These are phyloP conservation scores for Alternaria triticina DNA, from an alignment of 2,329 filamentous ascomycete genomes.

Conservation along the genomic window DNA sequence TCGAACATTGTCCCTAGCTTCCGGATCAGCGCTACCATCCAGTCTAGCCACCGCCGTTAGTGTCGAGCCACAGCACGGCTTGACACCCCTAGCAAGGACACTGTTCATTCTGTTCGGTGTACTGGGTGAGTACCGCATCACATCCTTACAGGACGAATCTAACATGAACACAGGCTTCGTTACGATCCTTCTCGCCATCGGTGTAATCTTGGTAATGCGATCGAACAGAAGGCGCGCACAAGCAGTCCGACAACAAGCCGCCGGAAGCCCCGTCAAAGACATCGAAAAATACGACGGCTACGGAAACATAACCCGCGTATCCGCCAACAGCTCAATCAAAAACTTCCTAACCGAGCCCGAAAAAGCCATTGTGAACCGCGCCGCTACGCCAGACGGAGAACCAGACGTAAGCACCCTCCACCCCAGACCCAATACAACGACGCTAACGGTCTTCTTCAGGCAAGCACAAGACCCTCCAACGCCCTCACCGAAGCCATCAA, in stretches of 20 bases:
- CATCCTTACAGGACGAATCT: not conserved
- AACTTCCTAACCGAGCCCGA: conserved; percentile 14
- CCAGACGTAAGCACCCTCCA: conserved; percentile 9
- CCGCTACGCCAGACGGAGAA: conserved; percentile 9
- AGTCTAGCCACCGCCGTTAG: not conserved
- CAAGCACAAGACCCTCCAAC: not conserved
- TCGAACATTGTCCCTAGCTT: not conserved
- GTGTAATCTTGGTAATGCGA: conserved; percentile 5
- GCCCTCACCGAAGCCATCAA: conserved; percentile 11
- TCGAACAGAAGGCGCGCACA: conserved; percentile 2
- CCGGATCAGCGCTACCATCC: not conserved
- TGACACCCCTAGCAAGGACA: conserved; percentile 9
- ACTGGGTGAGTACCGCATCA: not conserved
- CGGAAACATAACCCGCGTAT: not conserved
- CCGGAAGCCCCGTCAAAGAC: not conserved
- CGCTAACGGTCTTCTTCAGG: not conserved
- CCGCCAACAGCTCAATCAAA: not conserved
- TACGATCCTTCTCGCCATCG: conserved; percentile 11
- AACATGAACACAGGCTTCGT: conserved; percentile 4
- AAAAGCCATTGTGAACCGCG: conserved; percentile 16
- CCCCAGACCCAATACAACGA: not conserved
- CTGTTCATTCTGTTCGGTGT: conserved; percentile 17
- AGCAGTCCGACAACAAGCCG: not conserved
- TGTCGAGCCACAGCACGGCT: not conserved
- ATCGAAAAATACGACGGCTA: not conserved